phyloP scores from a whole-genome alignment of 2,329 filamentous ascomycete genomes.

The Ceratocystis cacaofunesta region DNA sequence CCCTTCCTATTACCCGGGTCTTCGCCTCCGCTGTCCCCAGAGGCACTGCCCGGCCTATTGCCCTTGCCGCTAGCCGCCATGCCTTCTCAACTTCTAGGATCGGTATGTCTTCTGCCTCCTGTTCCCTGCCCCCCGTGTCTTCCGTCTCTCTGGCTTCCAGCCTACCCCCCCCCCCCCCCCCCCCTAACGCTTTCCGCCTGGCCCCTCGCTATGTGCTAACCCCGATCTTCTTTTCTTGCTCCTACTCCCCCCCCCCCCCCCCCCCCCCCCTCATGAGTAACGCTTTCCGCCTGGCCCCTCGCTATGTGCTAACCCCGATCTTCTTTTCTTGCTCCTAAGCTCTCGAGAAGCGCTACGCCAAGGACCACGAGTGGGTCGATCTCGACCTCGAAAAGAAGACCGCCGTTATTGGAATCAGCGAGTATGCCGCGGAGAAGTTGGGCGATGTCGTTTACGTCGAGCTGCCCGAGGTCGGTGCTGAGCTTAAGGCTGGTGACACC shows the following conservation, averaged over 20 bases:
- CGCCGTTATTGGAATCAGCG: conserved; percentile 70
- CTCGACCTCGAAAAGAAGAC: conserved; percentile 67
- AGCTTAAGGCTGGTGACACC: conserved; percentile 61
- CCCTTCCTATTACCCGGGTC: conserved; percentile 34
- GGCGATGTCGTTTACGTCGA: conserved; percentile 97
- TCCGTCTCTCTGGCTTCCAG: conserved; percentile 1
- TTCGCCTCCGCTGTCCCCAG: conserved; percentile 26
- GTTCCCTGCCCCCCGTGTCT: conserved; percentile 5
- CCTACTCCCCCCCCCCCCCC: not conserved
- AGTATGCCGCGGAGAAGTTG: conserved; percentile 80
- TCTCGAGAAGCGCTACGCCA: conserved; percentile 71
- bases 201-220: not conserved
- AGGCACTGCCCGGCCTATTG: conserved; percentile 27
- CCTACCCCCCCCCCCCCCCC: not conserved
- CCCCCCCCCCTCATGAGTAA: not conserved
- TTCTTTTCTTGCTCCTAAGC: conserved; percentile 27
- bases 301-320: not conserved
- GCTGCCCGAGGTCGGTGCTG: conserved; percentile 58
- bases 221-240: not conserved
- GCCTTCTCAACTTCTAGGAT: conserved; percentile 28
- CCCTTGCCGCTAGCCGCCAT: conserved; percentile 29
- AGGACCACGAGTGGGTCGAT: conserved; percentile 98
- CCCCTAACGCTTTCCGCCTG: not conserved
- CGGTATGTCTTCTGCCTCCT: conserved; percentile 22
- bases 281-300: not conserved